Evolutionary conservation across 2,329 filamentous ascomycete genomes (phyloP).

Genomic region (Neoscytalidium dimidiatum): DNA sequence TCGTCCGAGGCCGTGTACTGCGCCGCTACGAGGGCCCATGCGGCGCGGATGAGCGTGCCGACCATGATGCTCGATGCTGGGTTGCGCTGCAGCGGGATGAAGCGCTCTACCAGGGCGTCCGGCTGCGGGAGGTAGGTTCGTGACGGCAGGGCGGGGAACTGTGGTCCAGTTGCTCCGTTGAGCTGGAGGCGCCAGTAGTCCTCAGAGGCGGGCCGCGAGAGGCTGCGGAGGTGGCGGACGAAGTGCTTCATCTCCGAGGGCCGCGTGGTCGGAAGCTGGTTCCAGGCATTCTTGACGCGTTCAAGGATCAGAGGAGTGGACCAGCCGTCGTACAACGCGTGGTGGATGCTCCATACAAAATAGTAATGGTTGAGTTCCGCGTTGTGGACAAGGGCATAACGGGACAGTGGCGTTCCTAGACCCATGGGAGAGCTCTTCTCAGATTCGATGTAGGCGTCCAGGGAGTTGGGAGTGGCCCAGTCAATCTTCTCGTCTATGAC

Average conservation of each 20-base stretch:
- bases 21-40: slow-evolving; percentile 63
- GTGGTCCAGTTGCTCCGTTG: slow-evolving; percentile 54
- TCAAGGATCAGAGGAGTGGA: slow-evolving; percentile 33
- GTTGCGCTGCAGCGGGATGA: slow-evolving; percentile 23
- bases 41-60: slow-evolving; percentile 72
- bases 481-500: slow-evolving; percentile 42
- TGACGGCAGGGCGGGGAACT: slow-evolving; percentile 56
- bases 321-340: slow-evolving; percentile 45
- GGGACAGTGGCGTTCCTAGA: slow-evolving; percentile 41
- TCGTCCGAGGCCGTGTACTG: slow-evolving; percentile 68
- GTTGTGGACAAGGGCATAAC: slow-evolving; percentile 38
- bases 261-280: neutral
- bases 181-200: slow-evolving; percentile 73
- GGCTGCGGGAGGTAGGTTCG: slow-evolving; percentile 52
- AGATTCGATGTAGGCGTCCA: slow-evolving; percentile 35
- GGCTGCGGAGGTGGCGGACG: slow-evolving; percentile 49
- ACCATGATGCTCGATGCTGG: slow-evolving; percentile 49
- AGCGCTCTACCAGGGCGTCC: slow-evolving; percentile 40
- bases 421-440: slow-evolving; percentile 40
- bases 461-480: slow-evolving; percentile 23
- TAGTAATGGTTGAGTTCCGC: slow-evolving; percentile 23
- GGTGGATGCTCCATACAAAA: slow-evolving; percentile 44
- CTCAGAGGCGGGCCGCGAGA: slow-evolving; percentile 41
- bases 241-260: slow-evolving; percentile 59
- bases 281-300: slow-evolving; percentile 32